Conservation (phyloP, 1,284 basidiomycete species). For the Omphalotus olearius region DNA sequence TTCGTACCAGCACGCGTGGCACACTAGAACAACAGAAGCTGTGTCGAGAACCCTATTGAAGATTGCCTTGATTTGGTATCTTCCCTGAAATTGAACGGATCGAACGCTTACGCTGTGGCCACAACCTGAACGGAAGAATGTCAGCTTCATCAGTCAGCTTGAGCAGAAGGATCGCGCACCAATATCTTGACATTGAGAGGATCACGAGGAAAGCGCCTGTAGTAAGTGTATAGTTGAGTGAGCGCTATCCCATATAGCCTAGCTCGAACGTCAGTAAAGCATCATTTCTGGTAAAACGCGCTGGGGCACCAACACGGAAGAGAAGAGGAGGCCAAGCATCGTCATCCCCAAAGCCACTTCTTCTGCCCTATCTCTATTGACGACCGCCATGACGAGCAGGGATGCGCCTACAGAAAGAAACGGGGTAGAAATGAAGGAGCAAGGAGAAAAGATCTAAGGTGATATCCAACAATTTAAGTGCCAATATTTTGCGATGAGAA, state of each 20-base stretch:
- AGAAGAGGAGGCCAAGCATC: conserved; percentile 26
- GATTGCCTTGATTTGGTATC: not conserved
- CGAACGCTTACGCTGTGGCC: conserved; percentile 20
- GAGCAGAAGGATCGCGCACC: conserved; percentile 17
- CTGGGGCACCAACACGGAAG: conserved; percentile 23
- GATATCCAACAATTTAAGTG: too few species aligned
- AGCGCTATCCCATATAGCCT: conserved; percentile 28
- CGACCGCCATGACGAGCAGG: not conserved
- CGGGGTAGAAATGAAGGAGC: too few species aligned
- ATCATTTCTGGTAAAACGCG: not conserved
- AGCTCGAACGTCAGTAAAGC: not conserved
- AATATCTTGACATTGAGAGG: conserved; percentile 23
- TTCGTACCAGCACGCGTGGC: conserved; percentile 25
- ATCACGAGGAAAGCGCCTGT: conserved; percentile 26
- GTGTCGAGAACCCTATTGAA: conserved; percentile 24
- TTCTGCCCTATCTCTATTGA: conserved; percentile 17
- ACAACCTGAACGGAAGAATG: conserved; percentile 19
- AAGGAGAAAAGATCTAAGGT: too few species aligned
- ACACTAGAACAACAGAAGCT: conserved; percentile 25
- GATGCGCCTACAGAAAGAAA: too few species aligned
- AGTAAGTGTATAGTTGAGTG: conserved; percentile 28
- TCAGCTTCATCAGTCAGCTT: not conserved
- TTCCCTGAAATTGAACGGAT: not conserved
- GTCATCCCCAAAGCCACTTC: conserved; percentile 29
- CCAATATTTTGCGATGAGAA: too few species aligned